Conservation (phyloP, 768 basidiomycete species). For the Lentinula raphanica region DNA sequence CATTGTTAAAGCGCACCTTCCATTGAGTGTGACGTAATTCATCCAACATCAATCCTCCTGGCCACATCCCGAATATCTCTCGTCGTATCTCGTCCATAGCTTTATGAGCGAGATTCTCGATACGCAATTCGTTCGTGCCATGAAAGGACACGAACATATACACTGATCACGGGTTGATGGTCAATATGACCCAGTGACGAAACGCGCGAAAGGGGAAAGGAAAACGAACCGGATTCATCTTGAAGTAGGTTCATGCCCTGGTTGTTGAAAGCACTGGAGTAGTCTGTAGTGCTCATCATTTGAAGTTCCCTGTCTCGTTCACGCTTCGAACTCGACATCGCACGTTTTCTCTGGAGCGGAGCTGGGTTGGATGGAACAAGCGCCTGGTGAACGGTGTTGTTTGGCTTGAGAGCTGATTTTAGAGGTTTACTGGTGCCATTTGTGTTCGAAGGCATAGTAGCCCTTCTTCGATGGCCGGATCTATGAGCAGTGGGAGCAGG, state of each 20-base stretch:
- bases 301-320: neutral
- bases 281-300: neutral
- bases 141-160: conserved; percentile 56
- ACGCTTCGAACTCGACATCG: conserved; percentile 1
- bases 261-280: neutral
- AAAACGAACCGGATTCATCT: conserved; percentile 2
- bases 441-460: conserved; percentile 21
- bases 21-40: conserved; percentile 41
- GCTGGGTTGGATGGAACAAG: neutral
- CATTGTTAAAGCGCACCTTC: conserved; percentile 57
- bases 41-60: conserved; percentile 52
- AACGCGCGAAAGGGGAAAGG: neutral
- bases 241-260: neutral
- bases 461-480: conserved; percentile 30
- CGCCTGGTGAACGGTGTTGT: neutral
- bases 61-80: conserved; percentile 59
- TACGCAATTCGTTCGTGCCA: conserved; percentile 57
- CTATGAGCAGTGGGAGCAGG: conserved; percentile 19
- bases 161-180: neutral
- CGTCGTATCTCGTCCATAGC: conserved; percentile 57
- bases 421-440: neutral
- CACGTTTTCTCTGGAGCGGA: conserved; percentile 2
- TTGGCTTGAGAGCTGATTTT: neutral
- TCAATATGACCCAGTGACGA: neutral
- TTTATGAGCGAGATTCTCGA: conserved; percentile 44